phyloP scores from a whole-genome alignment of 1,284 basidiomycete species.

The Melampsora medusae region DNA sequence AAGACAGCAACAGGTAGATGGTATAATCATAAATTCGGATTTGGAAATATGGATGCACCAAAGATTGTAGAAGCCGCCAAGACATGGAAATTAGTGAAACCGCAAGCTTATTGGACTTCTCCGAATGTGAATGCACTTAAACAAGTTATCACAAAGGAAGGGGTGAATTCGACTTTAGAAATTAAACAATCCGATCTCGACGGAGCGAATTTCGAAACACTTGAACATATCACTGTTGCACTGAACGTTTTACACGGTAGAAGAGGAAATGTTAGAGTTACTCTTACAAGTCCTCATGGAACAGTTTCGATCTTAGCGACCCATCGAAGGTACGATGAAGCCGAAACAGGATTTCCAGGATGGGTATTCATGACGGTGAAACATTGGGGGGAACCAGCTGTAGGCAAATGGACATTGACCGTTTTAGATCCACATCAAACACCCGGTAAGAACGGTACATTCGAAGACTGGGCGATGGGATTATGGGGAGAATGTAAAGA shows the following conservation, averaged over 20 bases:
- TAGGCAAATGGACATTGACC: conserved; percentile 87
- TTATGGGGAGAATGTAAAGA: conserved; percentile 90
- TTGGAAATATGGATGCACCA: conserved; percentile 81
- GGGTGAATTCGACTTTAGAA: conserved; percentile 67
- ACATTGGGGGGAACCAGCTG: conserved; percentile 90
- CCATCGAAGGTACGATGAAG: conserved; percentile 68
- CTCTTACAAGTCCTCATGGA: conserved; percentile 79
- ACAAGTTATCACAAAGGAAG: conserved; percentile 64
- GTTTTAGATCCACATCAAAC: conserved; percentile 63
- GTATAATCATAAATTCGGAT: conserved; percentile 98
- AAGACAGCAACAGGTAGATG: conserved; percentile 70
- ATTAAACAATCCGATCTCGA: conserved; percentile 71
- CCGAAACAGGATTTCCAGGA: conserved; percentile 72
- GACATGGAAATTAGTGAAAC: conserved; percentile 83
- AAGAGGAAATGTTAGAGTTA: conserved; percentile 90
- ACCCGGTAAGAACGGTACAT: conserved; percentile 65
- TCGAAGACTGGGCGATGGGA: conserved; percentile 87
- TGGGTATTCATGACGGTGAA: conserved; percentile 99
- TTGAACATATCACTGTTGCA: conserved; percentile 89
- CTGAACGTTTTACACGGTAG: conserved; percentile 87
- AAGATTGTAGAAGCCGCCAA: conserved; percentile 77
- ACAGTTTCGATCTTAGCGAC: conserved; percentile 80
- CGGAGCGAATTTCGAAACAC: conserved; percentile 73
- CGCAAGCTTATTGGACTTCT: conserved; percentile 73
- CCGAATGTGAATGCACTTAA: conserved; percentile 38